These are phyloP conservation scores for Cynara cardunculus DNA, from an alignment of 129 eudicot species.

Conservation along the genomic window DNA sequence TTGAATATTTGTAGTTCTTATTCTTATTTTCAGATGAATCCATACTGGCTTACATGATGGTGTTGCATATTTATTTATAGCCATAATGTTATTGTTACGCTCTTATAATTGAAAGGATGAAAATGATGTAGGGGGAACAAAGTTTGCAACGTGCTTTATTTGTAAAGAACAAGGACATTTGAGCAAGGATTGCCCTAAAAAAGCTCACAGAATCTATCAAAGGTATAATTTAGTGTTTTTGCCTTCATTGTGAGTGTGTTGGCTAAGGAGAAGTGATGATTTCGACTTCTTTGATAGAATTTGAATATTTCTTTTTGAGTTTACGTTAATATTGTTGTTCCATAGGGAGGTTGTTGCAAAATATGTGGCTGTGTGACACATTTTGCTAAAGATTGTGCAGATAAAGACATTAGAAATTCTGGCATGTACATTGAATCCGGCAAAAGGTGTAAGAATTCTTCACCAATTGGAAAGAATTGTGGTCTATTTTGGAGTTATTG, in stretches of 20 bases:
- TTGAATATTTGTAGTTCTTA: no score
- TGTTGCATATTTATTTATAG: not conserved
- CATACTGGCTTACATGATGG: not conserved
- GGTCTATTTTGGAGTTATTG: not conserved
- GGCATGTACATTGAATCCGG: constrained; percentile 25
- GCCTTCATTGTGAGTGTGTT: not conserved
- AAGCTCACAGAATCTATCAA: constrained; percentile 84
- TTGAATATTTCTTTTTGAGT: no score
- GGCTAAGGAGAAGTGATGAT: not conserved
- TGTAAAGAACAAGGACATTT: constrained; percentile 90
- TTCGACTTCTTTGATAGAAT: not conserved
- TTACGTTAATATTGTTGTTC: no score
- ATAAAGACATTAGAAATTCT: constrained; percentile 42
- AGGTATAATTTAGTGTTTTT: constrained; percentile 41
- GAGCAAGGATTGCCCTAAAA: constrained; percentile 93
- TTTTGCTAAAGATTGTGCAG: constrained; percentile 88
- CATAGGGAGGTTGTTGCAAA: constrained; percentile 91
- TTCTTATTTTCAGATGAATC: not conserved
- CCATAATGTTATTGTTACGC: not conserved
- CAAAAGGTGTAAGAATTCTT: constrained; percentile 38
- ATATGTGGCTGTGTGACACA: constrained; percentile 87
- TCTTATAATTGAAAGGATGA: not conserved
- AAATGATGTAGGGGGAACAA: constrained; percentile 76
- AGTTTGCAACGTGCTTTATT: constrained; percentile 80
- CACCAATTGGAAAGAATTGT: not conserved